Conservation (phyloP, 2,329 filamentous ascomycete genomes). For the Ilyonectria mors-panacis region DNA sequence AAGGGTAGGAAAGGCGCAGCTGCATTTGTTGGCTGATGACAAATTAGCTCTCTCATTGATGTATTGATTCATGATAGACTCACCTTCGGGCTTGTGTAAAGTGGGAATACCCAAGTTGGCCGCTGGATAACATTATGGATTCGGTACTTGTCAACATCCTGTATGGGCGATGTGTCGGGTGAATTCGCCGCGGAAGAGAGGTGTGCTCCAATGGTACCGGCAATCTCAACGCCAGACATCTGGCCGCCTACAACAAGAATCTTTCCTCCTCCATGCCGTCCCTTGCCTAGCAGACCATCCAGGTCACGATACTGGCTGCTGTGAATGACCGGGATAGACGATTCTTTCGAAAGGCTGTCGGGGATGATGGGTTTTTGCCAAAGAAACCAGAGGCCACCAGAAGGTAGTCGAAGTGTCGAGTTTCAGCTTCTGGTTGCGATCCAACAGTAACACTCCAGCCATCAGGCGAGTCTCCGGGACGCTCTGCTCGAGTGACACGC, state of each 20-base stretch:
- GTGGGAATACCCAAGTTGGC: slow-evolving; percentile 80
- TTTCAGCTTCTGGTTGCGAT: slow-evolving; percentile 55
- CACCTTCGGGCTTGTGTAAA: slow-evolving; percentile 68
- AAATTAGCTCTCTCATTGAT: slow-evolving; percentile 1
- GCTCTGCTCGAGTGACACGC: slow-evolving; percentile 59
- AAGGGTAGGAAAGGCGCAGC: slow-evolving; percentile 78
- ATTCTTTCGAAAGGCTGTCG: slow-evolving; percentile 54
- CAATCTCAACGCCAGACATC: slow-evolving; percentile 86
- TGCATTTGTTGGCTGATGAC: slow-evolving; percentile 55
- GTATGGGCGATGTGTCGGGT: slow-evolving; percentile 59
- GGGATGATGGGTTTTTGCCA: slow-evolving; percentile 70
- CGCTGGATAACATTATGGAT: slow-evolving; percentile 79
- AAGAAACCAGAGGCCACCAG: slow-evolving; percentile 85
- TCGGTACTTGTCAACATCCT: slow-evolving; percentile 64
- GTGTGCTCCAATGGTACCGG: slow-evolving; percentile 79
- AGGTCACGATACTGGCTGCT: slow-evolving; percentile 77
- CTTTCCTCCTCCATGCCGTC: slow-evolving; percentile 64
- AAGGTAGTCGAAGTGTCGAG: slow-evolving; percentile 77
- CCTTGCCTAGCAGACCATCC: slow-evolving; percentile 60
- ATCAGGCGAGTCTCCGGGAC: slow-evolving; percentile 51
- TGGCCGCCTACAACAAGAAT: slow-evolving; percentile 84
- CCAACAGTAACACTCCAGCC: slow-evolving; percentile 61
- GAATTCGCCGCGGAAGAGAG: slow-evolving; percentile 75
- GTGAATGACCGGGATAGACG: slow-evolving; percentile 71
- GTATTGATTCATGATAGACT: slow-evolving; percentile 13